Evolutionary conservation across 2,329 filamentous ascomycete genomes (phyloP).

Genomic region (Huntiella savannae): DNA sequence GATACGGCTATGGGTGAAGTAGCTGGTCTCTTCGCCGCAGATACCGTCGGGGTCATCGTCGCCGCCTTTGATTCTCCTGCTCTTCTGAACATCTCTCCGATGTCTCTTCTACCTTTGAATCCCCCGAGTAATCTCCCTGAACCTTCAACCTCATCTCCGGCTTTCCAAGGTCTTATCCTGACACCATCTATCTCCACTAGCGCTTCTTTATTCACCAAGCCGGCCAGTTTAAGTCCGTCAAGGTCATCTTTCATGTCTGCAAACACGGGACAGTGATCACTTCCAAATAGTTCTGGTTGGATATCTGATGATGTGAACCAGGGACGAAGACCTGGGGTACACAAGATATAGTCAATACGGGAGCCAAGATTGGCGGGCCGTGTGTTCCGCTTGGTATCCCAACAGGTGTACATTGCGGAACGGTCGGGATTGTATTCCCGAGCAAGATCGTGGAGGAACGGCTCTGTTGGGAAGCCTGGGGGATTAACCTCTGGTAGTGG

Average conservation of each 20-base stretch:
- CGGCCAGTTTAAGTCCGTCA: constrained; percentile 41
- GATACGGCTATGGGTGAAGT: neutral
- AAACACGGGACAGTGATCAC: constrained; percentile 91
- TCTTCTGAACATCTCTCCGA: constrained; percentile 73
- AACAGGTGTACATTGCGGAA: constrained; percentile 87
- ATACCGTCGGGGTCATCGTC: constrained; percentile 10
- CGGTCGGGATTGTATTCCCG: constrained; percentile 63
- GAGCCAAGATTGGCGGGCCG: constrained; percentile 86
- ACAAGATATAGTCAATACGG: constrained; percentile 85
- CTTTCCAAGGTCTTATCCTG: constrained; percentile 45
- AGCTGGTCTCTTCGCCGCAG: constrained; percentile 15
- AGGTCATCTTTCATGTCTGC: constrained; percentile 45
- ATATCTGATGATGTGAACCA: constrained; percentile 76
- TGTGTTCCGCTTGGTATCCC: constrained; percentile 90
- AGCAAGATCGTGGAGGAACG: constrained; percentile 68
- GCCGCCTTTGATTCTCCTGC: constrained; percentile 3
- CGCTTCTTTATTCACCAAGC: constrained; percentile 53
- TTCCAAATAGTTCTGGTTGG: constrained; percentile 83
- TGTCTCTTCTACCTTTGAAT: constrained; percentile 66
- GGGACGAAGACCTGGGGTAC: constrained; percentile 54
- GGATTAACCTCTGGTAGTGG: too few species aligned
- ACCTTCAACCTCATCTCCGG: constrained; percentile 47
- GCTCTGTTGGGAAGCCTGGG: constrained; percentile 16
- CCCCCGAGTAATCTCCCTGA: constrained; percentile 76
- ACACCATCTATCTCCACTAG: constrained; percentile 46